Evolutionary conservation across 2,329 filamentous ascomycete species (phyloP).

Genomic region (Ascochyta fabae): DNA sequence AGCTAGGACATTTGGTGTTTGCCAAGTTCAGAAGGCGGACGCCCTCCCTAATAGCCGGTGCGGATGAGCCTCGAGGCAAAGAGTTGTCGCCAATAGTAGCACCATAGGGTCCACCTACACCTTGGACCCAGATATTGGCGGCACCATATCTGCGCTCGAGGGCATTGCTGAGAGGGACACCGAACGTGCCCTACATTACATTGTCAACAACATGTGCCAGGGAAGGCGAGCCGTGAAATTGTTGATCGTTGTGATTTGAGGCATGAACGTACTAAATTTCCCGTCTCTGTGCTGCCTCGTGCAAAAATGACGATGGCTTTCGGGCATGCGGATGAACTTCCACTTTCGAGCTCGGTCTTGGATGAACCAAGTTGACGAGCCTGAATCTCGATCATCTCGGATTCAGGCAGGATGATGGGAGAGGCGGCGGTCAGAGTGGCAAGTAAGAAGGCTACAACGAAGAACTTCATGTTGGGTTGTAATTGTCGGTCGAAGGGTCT

Average conservation of each 20-base stretch:
- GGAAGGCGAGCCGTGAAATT: too few species aligned
- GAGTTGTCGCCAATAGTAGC: conserved; percentile 47
- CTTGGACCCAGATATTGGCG: conserved; percentile 35
- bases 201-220: too few species aligned
- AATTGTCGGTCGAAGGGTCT: too few species aligned
- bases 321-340: conserved; percentile 30
- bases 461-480: conserved; percentile 26
- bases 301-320: conserved; percentile 39
- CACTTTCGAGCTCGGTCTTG: conserved; percentile 33
- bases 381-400: conserved; percentile 10
- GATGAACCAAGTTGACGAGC: conserved; percentile 20
- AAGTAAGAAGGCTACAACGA: conserved; percentile 18
- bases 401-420: conserved; percentile 13
- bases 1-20: conserved; percentile 48
- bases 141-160: conserved; percentile 34
- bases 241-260: too few species aligned
- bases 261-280: conserved; percentile 33
- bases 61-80: conserved; percentile 40
- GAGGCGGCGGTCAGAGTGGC: conserved; percentile 13
- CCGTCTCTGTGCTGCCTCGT: conserved; percentile 31
- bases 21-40: conserved; percentile 46
- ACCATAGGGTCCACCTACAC: conserved; percentile 46
- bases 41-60: conserved; percentile 42
- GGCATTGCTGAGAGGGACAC: conserved; percentile 28
- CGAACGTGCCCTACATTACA: conserved; percentile 25